These are phyloP conservation scores for Xylariales sp. DNA, from an alignment of 2,329 filamentous ascomycete species.

Conservation along the genomic window DNA sequence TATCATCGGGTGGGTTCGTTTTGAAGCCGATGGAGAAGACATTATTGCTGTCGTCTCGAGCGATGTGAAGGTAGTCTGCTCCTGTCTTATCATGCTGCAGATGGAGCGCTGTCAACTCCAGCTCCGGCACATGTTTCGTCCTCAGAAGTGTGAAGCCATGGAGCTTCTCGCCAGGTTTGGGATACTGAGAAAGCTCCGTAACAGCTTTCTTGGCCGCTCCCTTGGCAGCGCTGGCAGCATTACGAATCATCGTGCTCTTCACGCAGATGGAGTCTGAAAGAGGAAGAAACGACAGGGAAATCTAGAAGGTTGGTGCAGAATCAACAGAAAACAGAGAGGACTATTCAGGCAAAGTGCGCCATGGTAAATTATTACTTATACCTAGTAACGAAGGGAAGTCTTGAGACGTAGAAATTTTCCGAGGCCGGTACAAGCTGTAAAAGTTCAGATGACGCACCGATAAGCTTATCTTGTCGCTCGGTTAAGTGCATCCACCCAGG, in stretches of 20 bases:
- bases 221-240: constrained; percentile 49
- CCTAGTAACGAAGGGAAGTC: no score
- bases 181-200: constrained; percentile 70
- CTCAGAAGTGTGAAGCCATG: constrained; percentile 91
- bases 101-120: constrained; percentile 86
- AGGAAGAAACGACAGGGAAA: background rate
- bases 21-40: constrained; percentile 99
- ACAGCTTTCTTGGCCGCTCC: constrained; percentile 56
- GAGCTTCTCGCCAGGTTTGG: constrained; percentile 76
- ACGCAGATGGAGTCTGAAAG: background rate
- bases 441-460: constrained; percentile 5
- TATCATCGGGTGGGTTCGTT: constrained; percentile 95
- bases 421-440: background rate
- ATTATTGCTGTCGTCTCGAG: constrained; percentile 95
- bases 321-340: no score
- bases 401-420: constrained; percentile 5
- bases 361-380: background rate
- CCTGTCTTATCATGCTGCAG: constrained; percentile 93
- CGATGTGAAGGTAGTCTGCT: constrained; percentile 93
- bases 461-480: constrained; percentile 6
- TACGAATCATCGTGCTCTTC: constrained; percentile 13
- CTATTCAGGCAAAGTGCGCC: background rate
- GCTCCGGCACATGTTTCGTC: constrained; percentile 87
- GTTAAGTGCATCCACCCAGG: constrained; percentile 1
- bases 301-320: no score